Evolutionary conservation across 805 yeast genomes (phyloP), one percentile per base, ranked within the genome.

Genomic region (Candida hispaniensis): DNA sequence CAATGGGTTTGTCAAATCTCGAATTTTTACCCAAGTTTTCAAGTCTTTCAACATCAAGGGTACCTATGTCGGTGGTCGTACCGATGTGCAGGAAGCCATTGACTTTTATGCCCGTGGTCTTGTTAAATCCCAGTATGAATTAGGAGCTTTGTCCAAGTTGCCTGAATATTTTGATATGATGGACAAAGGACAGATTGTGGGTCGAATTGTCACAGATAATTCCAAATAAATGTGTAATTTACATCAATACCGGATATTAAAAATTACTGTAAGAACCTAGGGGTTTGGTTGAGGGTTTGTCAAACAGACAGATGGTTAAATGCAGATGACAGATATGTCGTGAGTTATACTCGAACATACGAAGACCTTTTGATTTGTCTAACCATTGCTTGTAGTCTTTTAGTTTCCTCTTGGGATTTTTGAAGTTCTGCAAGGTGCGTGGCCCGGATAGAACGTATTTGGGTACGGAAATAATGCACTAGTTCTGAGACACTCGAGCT

Each of bases 181-280:
- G 94, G 77, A 69, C 59, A 66, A 73, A 60, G 93, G 91, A 51
- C 71, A 78, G 66, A 76, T 83, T 53, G 71, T 77, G 49, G 95
- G 95, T 51, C 74, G 95, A 63, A 75, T 77, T 56, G 95, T 83
- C 39, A 76, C 83, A 46, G 94, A 83, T 63, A 75, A 79, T 30
- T 55, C 67, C 42, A 71, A 73, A 56, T 75, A 63, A 60, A 26
- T 45, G 8, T n/a, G 14, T 14, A 9, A 14, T 25, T 18, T 28
- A 28, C n/a, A n/a, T n/a, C n/a, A n/a, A n/a, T n/a, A n/a, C n/a
- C n/a, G n/a, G n/a, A n/a, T n/a, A n/a, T n/a, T n/a, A n/a, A n/a
- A n/a, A n/a, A n/a, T n/a, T n/a, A n/a, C n/a, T n/a, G n/a, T n/a
- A n/a, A n/a, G n/a, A n/a, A n/a, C n/a, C n/a, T n/a, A n/a, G n/a